Evolutionary conservation across 805 yeast genomes (phyloP).

Genomic region (Peterozyma xylosa): DNA sequence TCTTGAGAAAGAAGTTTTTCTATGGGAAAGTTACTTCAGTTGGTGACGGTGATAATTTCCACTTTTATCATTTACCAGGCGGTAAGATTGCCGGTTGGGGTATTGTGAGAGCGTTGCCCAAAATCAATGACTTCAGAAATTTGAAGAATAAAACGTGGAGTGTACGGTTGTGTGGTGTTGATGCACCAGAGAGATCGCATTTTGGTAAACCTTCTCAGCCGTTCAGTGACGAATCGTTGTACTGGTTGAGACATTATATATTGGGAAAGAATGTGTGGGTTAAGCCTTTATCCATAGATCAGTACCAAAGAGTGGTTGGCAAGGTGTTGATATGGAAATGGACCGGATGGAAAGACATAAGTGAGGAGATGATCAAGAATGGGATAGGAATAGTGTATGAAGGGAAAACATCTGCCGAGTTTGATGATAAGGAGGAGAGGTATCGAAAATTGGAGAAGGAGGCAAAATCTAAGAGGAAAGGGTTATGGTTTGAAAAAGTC

Average conservation of each 20-base stretch:
- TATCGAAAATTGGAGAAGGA: conserved; percentile 52
- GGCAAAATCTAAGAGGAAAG: conserved; percentile 51
- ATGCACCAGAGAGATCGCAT: conserved; percentile 94
- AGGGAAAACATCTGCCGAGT: conserved; percentile 72
- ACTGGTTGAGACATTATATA: conserved; percentile 64
- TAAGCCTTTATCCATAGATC: conserved; percentile 78
- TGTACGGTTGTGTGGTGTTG: conserved; percentile 84
- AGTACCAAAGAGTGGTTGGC: conserved; percentile 83
- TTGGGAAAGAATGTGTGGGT: conserved; percentile 64
- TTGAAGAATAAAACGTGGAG: conserved; percentile 64
- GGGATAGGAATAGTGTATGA: conserved; percentile 91
- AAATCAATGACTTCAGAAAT: conserved; percentile 32
- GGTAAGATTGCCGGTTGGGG: conserved; percentile 90
- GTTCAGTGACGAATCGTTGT: conserved; percentile 72
- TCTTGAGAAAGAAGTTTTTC: conserved; percentile 36
- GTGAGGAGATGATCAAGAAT: conserved; percentile 75
- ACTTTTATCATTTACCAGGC: conserved; percentile 90
- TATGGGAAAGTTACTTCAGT: conserved; percentile 81
- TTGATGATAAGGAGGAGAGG: conserved; percentile 63
- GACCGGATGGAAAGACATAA: conserved; percentile 71
- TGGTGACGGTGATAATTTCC: conserved; percentile 94
- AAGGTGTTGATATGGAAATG: conserved; percentile 55
- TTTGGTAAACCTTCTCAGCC: conserved; percentile 94
- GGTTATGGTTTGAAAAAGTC: conserved; percentile 62
- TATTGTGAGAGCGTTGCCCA: conserved; percentile 70